phyloP scores from a whole-genome alignment of 495 filamentous ascomycete species.

The Penicillium roqueforti region DNA sequence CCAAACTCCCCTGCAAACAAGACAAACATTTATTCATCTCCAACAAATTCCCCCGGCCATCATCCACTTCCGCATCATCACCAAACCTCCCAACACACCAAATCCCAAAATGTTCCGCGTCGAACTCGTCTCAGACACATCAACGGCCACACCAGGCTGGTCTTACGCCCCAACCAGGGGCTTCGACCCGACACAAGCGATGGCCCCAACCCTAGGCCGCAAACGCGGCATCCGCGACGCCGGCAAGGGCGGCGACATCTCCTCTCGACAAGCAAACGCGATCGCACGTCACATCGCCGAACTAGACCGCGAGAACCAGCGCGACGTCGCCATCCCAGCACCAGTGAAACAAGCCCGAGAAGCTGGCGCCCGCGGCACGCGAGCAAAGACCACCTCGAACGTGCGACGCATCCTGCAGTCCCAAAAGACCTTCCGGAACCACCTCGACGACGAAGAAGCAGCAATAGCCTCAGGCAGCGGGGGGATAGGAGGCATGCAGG shows the following conservation, averaged over 20 bases:
- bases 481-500: conserved; percentile 1
- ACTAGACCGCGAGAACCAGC: conserved; percentile 74
- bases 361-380: conserved; percentile 44
- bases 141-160: conserved; percentile 72
- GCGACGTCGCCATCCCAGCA: conserved; percentile 65
- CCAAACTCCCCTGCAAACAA: conserved; percentile 26
- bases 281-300: conserved; percentile 71
- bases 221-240: conserved; percentile 60
- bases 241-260: conserved; percentile 53
- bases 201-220: conserved; percentile 55
- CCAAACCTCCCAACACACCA: neutral
- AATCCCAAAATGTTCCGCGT: conserved; percentile 55
- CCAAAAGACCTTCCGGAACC: conserved; percentile 88
- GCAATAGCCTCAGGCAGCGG: conserved; percentile 35
- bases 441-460: conserved; percentile 85
- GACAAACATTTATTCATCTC: conserved; percentile 23
- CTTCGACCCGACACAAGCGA: conserved; percentile 55
- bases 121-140: conserved; percentile 68
- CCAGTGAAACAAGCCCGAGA: conserved; percentile 50
- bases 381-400: conserved; percentile 64
- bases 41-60: neutral
- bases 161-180: conserved; percentile 80
- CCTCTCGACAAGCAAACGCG: conserved; percentile 71
- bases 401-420: conserved; percentile 88
- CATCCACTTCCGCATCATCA: conserved; percentile 4